phyloP scores from a whole-genome alignment of 129 eudicot species.

The Kitagawia praeruptora region DNA sequence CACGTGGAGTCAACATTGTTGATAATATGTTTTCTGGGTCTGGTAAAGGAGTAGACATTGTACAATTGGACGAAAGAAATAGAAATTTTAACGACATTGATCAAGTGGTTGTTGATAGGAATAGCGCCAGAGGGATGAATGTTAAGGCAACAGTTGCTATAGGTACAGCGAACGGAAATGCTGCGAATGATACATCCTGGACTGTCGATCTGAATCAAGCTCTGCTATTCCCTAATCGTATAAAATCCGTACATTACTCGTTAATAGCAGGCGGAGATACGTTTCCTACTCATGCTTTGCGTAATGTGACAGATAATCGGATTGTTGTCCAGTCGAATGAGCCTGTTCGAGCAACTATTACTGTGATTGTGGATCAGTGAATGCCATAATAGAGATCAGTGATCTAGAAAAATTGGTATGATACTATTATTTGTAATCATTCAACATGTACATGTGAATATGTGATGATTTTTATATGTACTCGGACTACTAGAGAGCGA shows the following conservation, averaged over 20 bases:
- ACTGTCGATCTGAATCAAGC: conserved; percentile 37
- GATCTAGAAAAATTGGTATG: neutral
- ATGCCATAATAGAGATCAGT: neutral
- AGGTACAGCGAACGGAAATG: conserved; percentile 31
- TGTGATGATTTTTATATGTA: neutral
- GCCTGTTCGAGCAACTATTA: conserved; percentile 38
- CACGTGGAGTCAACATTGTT: conserved; percentile 58
- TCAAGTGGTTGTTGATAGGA: conserved; percentile 47
- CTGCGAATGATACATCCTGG: conserved; percentile 37
- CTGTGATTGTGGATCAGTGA: conserved; percentile 69
- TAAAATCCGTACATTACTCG: conserved; percentile 52
- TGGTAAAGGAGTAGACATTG: conserved; percentile 46
- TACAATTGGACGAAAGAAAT: conserved; percentile 48
- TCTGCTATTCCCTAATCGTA: conserved; percentile 45
- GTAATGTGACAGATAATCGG: conserved; percentile 50
- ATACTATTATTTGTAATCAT: neutral
- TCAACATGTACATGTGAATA: neutral
- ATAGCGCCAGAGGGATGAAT: conserved; percentile 65
- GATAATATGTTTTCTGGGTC: conserved; percentile 82
- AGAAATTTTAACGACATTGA: conserved; percentile 41
- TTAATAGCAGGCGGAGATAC: conserved; percentile 28
- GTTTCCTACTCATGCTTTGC: conserved; percentile 52
- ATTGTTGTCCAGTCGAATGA: conserved; percentile 49
- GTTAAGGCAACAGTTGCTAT: conserved; percentile 54
- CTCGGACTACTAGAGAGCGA: neutral